Evolutionary conservation across 2,329 filamentous ascomycete genomes (phyloP).

Genomic region (Colletotrichum nymphaeae): DNA sequence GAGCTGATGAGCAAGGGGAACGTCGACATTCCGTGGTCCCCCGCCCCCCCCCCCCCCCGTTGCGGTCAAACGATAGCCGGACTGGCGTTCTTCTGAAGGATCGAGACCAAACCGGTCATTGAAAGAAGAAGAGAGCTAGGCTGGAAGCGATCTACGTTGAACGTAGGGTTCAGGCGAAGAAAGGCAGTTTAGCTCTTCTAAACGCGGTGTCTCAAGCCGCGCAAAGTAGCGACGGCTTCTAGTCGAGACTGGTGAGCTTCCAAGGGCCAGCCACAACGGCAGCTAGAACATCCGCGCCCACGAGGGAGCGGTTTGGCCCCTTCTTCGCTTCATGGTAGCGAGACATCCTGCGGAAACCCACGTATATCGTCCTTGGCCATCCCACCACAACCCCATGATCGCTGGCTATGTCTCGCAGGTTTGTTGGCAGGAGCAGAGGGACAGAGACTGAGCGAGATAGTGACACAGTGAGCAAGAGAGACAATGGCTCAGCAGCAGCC

Average conservation of each 20-base stretch:
- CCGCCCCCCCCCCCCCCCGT: neutral
- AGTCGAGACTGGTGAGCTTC: slow-evolving; percentile 9
- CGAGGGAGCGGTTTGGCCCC: neutral
- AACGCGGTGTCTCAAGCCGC: slow-evolving; percentile 32
- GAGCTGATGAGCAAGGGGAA: slow-evolving; percentile 3
- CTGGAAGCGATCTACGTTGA: neutral
- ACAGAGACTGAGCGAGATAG: neutral
- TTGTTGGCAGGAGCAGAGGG: neutral
- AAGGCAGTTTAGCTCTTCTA: neutral
- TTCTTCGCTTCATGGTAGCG: neutral
- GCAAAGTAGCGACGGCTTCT: slow-evolving; percentile 23
- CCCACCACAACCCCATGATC: slow-evolving; percentile 7
- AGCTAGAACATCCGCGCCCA: slow-evolving; percentile 21
- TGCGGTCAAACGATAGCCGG: neutral
- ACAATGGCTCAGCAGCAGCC: neutral
- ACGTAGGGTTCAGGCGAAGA: slow-evolving; percentile 16
- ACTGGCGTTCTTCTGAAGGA: neutral
- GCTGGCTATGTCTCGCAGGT: neutral
- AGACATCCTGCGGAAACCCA: neutral
- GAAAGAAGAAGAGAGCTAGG: neutral
- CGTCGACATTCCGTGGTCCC: slow-evolving; percentile 4
- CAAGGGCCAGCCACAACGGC: slow-evolving; percentile 21
- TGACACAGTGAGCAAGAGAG: neutral
- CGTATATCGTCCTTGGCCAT: slow-evolving; percentile 6
- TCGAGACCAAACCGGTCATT: neutral